phyloP scores from a whole-genome alignment of 2,329 filamentous ascomycete genomes.

The Ceratocystis cacaofunesta region DNA sequence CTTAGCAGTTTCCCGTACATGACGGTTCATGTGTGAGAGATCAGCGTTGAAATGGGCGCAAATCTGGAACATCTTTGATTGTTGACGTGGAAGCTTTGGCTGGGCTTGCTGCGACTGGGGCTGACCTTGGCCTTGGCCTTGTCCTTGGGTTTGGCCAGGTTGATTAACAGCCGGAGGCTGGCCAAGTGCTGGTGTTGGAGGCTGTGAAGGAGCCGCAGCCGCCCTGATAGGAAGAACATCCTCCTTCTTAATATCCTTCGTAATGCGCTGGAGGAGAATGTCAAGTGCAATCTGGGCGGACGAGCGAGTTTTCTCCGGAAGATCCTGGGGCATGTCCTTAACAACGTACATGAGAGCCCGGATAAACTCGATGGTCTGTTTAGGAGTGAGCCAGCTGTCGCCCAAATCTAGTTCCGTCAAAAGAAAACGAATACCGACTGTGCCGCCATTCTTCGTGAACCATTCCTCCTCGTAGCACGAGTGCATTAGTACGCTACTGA shows the following conservation, averaged over 20 bases:
- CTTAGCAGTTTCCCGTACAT: constrained; percentile 79
- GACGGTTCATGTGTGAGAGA: constrained; percentile 86
- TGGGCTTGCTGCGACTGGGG: constrained; percentile 25
- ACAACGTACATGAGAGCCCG: constrained; percentile 91
- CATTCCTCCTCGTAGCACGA: constrained; percentile 96
- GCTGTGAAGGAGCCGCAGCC: background rate
- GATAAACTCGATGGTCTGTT: constrained; percentile 68
- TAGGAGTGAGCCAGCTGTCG: constrained; percentile 64
- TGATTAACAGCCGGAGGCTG: constrained; percentile 27
- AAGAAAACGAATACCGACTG: constrained; percentile 75
- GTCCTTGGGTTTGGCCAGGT: constrained; percentile 11
- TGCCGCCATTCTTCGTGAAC: constrained; percentile 93
- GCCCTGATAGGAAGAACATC: constrained; percentile 38
- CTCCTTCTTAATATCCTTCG: constrained; percentile 63
- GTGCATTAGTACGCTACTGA: constrained; percentile 77
- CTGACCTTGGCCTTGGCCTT: background rate
- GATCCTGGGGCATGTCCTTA: constrained; percentile 91
- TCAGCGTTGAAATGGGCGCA: constrained; percentile 79
- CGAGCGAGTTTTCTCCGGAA: constrained; percentile 75
- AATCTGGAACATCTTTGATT: constrained; percentile 37
- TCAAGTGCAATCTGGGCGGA: constrained; percentile 74
- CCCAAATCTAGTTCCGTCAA: constrained; percentile 74
- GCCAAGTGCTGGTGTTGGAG: constrained; percentile 23
- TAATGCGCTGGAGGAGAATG: constrained; percentile 62
- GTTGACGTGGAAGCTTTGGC: constrained; percentile 39